These are phyloP conservation scores for Thalassiosira exigua DNA, from an alignment of 352 stramenopile species.

Conservation along the genomic window DNA sequence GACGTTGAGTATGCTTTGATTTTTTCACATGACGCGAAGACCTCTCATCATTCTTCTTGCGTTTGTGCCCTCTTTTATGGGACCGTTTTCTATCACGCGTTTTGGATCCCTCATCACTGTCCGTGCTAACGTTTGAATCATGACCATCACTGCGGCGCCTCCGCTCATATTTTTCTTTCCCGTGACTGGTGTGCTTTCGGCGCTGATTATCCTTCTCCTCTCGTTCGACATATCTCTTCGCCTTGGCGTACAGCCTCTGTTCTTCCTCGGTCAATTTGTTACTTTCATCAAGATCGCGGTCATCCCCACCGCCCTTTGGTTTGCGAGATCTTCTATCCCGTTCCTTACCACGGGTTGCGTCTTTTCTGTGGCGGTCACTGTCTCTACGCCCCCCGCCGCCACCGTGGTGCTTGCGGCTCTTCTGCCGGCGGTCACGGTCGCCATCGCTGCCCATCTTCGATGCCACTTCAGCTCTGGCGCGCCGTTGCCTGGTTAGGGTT, in stretches of 20 bases:
- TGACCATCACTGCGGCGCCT: neutral
- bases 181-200: no score
- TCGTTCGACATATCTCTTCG: constrained; percentile 26
- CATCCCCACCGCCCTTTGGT: neutral
- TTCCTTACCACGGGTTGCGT: no score
- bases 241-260: constrained; percentile 29
- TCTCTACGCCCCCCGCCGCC: no score
- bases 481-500: no score
- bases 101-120: neutral
- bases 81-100: constrained; percentile 7
- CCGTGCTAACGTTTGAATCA: constrained; percentile 10
- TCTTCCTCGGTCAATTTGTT: constrained; percentile 25
- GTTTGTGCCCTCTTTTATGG: neutral
- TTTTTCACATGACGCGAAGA: constrained; percentile 9
- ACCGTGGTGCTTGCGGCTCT: no score
- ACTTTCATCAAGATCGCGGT: neutral
- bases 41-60: constrained; percentile 11
- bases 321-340: no score
- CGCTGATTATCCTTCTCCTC: constrained; percentile 10
- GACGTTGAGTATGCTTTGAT: constrained; percentile 24
- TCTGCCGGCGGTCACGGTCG: no score
- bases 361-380: no score
- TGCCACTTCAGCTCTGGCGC: no score
- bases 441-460: no score
- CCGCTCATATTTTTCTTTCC: neutral